A percentile compares a stretch with the other conserved stretches of the same genome.
Evolutionary conservation across 257 asterid species (phyloP).

Genomic region (Fraxinus anomala): DNA sequence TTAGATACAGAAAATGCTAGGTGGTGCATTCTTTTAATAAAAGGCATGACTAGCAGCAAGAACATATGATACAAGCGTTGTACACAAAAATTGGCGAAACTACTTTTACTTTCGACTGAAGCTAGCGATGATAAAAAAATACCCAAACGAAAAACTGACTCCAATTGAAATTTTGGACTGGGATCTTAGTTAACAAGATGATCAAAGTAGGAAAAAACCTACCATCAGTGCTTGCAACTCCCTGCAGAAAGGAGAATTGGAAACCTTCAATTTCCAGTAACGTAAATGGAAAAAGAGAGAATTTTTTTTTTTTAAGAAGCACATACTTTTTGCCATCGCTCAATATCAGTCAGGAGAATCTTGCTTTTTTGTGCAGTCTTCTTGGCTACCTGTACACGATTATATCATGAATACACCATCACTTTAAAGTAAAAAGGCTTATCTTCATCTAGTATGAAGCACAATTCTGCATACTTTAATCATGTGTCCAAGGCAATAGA

Average conservation of each 20-base stretch:
- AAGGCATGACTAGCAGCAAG: constrained; percentile 17
- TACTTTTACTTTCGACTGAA: constrained; percentile 12
- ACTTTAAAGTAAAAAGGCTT: not conserved
- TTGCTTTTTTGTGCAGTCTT: constrained; percentile 91
- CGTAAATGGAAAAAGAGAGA: not conserved
- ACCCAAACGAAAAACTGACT: not conserved
- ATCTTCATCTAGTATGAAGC: not conserved
- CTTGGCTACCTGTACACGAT: constrained; percentile 73
- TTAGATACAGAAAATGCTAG: constrained; percentile 17
- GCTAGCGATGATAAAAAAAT: not conserved
- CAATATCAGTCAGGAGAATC: constrained; percentile 79
- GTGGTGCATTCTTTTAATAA: not conserved
- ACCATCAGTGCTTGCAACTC: constrained; percentile 97
- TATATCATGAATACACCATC: not conserved
- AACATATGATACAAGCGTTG: constrained; percentile 2
- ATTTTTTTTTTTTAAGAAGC: not conserved
- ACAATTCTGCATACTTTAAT: not conserved
- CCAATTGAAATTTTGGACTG: not conserved
- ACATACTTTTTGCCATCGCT: constrained; percentile 91
- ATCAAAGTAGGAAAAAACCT: constrained; percentile 29
- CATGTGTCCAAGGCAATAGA: not conserved
- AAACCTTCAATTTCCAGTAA: constrained; percentile 23
- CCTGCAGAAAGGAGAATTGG: constrained; percentile 60
- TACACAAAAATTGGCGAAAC: not conserved
- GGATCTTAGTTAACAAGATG: not conserved